Base-by-base conservation (phyloP, 306 rosid genomes). In the Calophaca sinica region DNA sequence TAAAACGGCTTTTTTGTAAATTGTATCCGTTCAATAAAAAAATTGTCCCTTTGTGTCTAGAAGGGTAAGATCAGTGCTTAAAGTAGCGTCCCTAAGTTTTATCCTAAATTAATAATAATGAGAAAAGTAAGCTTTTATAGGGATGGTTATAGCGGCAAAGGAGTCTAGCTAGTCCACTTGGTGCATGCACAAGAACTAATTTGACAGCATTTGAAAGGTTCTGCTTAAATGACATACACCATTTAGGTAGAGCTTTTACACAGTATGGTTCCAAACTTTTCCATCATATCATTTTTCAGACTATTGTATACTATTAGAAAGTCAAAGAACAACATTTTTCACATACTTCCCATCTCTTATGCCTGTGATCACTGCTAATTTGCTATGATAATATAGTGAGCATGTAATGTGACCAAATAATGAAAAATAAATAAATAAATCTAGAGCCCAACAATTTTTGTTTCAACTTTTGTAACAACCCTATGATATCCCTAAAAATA, bases 171-270 rank as follows among this genome's bases (percentile, higher is more conserved):
- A 52, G 38, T 79, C 86, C 80, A 79, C 84, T 77, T 80, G 82
- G 66, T 75, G 68, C 82, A 64, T 57, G 58, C 58, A 75, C 64
- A 12, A 73, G 28, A 28, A 64, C 42, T 54, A 60, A 75, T 73
- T 69, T 6, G 87, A 82, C 76, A 70, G 76, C 84, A 73, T 68
- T 79, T 48, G 68, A 76, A 65, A 63, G 71, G 41, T 14, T 76
- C 44, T 45, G 44, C 80, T 57, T 65, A 67, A 42, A 63, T 41
- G 13, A 63, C 70, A 83, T 73, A 70, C 77, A 70, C 77, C 78
- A 68, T 35, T 36, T 80, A 32, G 53, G 51, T 58, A 81, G 32
- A 68, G 70, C 75, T 36, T 20, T 20, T 20, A 20, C 26, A 20
- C 26, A 0, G 26, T 20, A 57, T 60, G 73, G 71, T 54, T 69